Conservation (phyloP, 768 basidiomycete genomes). For the Hemileccinum rubropunctum region DNA sequence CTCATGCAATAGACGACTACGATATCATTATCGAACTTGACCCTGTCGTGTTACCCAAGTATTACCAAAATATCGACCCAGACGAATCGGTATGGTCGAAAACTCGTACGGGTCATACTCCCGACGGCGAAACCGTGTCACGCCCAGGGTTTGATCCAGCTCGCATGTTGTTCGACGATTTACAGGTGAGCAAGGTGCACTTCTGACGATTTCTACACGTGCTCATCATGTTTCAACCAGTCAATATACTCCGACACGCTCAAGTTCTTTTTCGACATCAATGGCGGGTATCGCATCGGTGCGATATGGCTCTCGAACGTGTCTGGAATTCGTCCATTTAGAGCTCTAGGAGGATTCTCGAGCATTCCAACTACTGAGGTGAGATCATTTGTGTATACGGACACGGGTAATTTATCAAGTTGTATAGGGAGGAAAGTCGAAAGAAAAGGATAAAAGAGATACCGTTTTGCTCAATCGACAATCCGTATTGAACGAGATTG, state of each 20-base stretch:
- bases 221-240: slow-evolving; percentile 36
- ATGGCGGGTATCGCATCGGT: slow-evolving; percentile 78
- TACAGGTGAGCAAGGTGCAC: slow-evolving; percentile 55
- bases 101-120: slow-evolving; percentile 22
- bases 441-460: slow-evolving; percentile 50
- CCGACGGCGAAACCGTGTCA: slow-evolving; percentile 33
- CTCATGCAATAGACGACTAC: slow-evolving; percentile 81
- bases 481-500: slow-evolving; percentile 71
- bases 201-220: neutral
- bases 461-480: slow-evolving; percentile 64
- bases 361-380: slow-evolving; percentile 49
- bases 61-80: slow-evolving; percentile 64
- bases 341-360: slow-evolving; percentile 81
- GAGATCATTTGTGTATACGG: slow-evolving; percentile 5
- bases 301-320: slow-evolving; percentile 84
- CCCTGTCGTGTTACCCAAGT: slow-evolving; percentile 60
- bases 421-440: slow-evolving; percentile 28
- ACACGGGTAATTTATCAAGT: neutral
- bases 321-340: slow-evolving; percentile 61
- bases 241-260: slow-evolving; percentile 71
- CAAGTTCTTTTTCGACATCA: slow-evolving; percentile 79
- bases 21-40: slow-evolving; percentile 81
- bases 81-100: slow-evolving; percentile 47
- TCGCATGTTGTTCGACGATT: slow-evolving; percentile 58
- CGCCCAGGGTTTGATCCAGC: slow-evolving; percentile 84